phyloP scores from a whole-genome alignment of 371 early-diverging fungal genomes.

The Smittium mucronatum region DNA sequence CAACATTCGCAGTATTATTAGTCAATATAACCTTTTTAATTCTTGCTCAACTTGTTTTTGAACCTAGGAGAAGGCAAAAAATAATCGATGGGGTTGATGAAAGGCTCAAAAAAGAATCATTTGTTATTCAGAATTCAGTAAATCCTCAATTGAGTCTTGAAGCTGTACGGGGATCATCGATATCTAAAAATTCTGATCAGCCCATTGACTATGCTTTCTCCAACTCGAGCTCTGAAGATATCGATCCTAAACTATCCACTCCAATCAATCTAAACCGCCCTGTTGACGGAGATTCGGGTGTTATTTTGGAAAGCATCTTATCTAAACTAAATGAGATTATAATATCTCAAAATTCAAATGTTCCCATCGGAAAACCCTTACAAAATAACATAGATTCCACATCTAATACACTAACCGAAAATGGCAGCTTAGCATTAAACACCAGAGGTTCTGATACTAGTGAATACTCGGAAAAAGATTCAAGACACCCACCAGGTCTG shows the following conservation, averaged over 20 bases:
- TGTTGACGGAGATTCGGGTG: neutral
- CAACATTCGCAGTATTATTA: conserved; percentile 65
- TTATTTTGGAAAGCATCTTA: neutral
- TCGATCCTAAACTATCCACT: neutral
- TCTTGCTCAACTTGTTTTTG: conserved; percentile 60
- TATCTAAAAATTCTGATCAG: neutral
- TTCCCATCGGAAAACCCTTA: neutral
- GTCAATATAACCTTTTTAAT: conserved; percentile 60
- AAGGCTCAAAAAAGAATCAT: conserved; percentile 20
- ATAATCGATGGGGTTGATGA: conserved; percentile 60
- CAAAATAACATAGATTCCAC: too few species aligned
- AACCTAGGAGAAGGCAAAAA: conserved; percentile 56
- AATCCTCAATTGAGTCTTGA: too few species aligned
- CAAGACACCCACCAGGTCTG: too few species aligned
- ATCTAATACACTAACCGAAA: too few species aligned
- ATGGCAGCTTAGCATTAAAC: too few species aligned
- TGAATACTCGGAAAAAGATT: too few species aligned
- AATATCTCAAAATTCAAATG: neutral
- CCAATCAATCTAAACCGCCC: neutral
- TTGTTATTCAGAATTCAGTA: neutral
- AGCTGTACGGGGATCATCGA: too few species aligned
- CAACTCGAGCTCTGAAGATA: neutral
- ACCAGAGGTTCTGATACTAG: too few species aligned
- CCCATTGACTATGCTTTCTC: neutral
- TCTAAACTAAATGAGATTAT: neutral